Evolutionary conservation across 768 basidiomycete genomes (phyloP).

Genomic region (Lactifluus subvellereus): DNA sequence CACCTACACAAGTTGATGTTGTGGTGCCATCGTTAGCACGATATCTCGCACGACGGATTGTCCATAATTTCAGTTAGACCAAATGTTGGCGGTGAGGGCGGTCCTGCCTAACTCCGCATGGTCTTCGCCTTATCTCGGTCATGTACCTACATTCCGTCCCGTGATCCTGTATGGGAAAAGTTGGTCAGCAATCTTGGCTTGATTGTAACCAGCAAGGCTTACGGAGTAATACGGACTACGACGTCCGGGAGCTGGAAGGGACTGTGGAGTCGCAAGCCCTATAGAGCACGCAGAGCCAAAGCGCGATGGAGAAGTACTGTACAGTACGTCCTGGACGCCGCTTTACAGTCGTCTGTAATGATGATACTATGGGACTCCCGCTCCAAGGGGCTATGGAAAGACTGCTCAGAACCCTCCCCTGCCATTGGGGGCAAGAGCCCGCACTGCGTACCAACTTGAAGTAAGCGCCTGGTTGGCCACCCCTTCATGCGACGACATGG

Average conservation of each 20-base stretch:
- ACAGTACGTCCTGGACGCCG: neutral
- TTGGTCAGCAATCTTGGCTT: no score
- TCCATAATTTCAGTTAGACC: neutral
- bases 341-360: neutral
- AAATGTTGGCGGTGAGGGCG: no score
- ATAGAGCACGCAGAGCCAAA: neutral
- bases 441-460: neutral
- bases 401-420: neutral
- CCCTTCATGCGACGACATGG: no score
- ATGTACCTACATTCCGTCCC: no score
- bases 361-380: neutral
- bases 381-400: neutral
- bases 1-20: neutral
- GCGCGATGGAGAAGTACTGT: neutral
- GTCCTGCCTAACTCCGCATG: no score
- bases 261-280: neutral
- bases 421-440: neutral
- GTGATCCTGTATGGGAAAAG: no score
- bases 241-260: neutral
- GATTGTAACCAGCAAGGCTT: no score
- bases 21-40: neutral
- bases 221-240: neutral
- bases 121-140: no score
- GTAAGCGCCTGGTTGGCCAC: no score
- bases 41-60: neutral